Conservation (phyloP, 2,329 filamentous ascomycete genomes). For the Penicillium sp. region DNA sequence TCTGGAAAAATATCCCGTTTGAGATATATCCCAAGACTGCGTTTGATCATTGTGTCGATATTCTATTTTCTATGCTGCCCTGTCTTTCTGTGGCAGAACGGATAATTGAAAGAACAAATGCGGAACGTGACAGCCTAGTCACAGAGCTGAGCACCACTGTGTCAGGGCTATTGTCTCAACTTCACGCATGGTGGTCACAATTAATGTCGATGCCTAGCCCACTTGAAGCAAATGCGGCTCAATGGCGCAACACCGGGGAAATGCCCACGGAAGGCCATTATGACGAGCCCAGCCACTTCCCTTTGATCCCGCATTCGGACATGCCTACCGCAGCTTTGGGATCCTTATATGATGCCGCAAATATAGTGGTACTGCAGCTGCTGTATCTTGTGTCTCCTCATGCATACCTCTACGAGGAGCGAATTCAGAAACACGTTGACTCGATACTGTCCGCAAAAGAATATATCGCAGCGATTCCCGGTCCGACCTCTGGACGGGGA, state of each 20-base stretch:
- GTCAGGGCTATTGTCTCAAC: background rate
- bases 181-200: slow-evolving; percentile 6
- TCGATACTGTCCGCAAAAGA: slow-evolving; percentile 7
- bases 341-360: slow-evolving; percentile 7
- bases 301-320: slow-evolving; percentile 4
- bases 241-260: background rate
- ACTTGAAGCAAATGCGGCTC: background rate
- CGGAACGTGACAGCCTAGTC: background rate
- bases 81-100: slow-evolving; percentile 2
- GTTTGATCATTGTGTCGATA: slow-evolving; percentile 10
- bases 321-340: slow-evolving; percentile 10
- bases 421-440: slow-evolving; percentile 2
- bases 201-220: background rate
- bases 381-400: background rate
- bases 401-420: slow-evolving; percentile 7
- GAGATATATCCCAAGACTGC: slow-evolving; percentile 6
- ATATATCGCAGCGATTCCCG: slow-evolving; percentile 2
- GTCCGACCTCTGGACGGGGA: slow-evolving; percentile 4
- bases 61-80: slow-evolving; percentile 5
- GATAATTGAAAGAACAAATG: background rate
- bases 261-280: background rate
- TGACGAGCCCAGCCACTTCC: slow-evolving; percentile 1
- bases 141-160: background rate
- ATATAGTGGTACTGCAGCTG: slow-evolving; percentile 3
- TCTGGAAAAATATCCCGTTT: slow-evolving; percentile 7